These are phyloP conservation scores for Gilbertella persicaria DNA, from an alignment of 371 early-diverging fungal species.

Conservation along the genomic window DNA sequence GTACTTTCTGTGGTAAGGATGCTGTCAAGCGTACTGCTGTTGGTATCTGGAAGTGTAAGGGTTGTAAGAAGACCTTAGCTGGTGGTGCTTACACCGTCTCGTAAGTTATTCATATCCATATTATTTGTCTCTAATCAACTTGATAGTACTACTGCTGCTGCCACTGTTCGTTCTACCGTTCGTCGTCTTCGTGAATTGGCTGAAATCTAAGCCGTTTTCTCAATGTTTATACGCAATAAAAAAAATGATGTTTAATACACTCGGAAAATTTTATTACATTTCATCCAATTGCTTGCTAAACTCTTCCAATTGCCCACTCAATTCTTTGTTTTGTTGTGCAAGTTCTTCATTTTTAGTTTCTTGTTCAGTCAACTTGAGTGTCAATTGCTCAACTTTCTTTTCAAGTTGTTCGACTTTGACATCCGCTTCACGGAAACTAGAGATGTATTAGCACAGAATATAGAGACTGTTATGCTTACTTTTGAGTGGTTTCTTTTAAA, in stretches of 20 bases:
- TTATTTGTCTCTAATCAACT: no score
- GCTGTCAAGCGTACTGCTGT: slow-evolving; percentile 96
- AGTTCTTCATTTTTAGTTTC: slow-evolving; percentile 69
- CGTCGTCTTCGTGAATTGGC: no score
- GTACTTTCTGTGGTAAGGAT: slow-evolving; percentile 99
- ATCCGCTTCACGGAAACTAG: slow-evolving; percentile 76
- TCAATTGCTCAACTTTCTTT: slow-evolving; percentile 73
- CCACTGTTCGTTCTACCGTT: no score
- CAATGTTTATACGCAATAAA: no score
- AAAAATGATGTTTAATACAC: no score
- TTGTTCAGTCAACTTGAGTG: slow-evolving; percentile 53
- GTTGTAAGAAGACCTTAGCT: slow-evolving; percentile 96
- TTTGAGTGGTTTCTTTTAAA: slow-evolving; percentile 67
- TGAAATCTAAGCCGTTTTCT: no score
- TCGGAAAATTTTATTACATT: no score
- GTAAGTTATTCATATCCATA: slow-evolving; percentile 76
- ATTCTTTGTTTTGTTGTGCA: slow-evolving; percentile 55
- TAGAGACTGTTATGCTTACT: slow-evolving; percentile 48
- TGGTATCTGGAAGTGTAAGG: slow-evolving; percentile 99
- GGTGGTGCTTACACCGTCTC: slow-evolving; percentile 99
- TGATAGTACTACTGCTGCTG: no score
- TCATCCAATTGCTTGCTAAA: slow-evolving; percentile 70
- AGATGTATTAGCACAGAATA: neutral
- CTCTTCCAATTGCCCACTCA: slow-evolving; percentile 70
- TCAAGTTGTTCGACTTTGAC: slow-evolving; percentile 81